These are phyloP conservation scores for Ceratocystis diversiconidia DNA, from an alignment of 2,329 filamentous ascomycete species.

Conservation along the genomic window DNA sequence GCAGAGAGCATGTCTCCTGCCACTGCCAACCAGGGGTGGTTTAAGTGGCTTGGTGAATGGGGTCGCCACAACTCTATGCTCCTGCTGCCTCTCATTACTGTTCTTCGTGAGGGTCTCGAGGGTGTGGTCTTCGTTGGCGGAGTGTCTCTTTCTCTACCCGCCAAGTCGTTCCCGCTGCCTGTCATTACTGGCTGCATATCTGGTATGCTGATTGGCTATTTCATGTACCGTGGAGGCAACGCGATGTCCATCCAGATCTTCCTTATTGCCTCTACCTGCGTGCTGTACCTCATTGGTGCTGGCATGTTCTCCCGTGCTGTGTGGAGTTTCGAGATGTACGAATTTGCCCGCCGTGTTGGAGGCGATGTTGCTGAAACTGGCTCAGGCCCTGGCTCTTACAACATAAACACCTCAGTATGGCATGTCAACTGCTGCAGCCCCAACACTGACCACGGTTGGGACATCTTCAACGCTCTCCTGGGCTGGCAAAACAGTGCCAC, in stretches of 20 bases:
- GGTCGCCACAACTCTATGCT: slow-evolving; percentile 65
- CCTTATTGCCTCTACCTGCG: slow-evolving; percentile 61
- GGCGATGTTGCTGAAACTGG: slow-evolving; percentile 36
- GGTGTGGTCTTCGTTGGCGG: slow-evolving; percentile 68
- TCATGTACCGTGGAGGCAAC: slow-evolving; percentile 44
- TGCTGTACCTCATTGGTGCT: slow-evolving; percentile 68
- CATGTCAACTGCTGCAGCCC: slow-evolving; percentile 64
- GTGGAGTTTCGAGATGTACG: slow-evolving; percentile 55
- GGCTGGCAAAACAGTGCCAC: slow-evolving; percentile 65
- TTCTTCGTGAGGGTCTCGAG: slow-evolving; percentile 62
- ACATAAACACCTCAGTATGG: slow-evolving; percentile 64
- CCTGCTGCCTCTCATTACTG: slow-evolving; percentile 62
- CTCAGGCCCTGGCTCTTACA: slow-evolving; percentile 57
- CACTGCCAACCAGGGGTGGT: slow-evolving; percentile 17
- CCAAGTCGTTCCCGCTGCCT: slow-evolving; percentile 54
- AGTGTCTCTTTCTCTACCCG: slow-evolving; percentile 54
- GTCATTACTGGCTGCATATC: slow-evolving; percentile 52
- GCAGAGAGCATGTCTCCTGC: slow-evolving; percentile 39
- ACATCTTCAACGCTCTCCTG: slow-evolving; percentile 57
- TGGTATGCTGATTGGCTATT: slow-evolving; percentile 47
- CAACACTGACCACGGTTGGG: slow-evolving; percentile 51
- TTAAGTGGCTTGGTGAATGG: slow-evolving; percentile 32
- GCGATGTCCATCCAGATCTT: slow-evolving; percentile 45
- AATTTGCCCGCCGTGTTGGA: slow-evolving; percentile 40
- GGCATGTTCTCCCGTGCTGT: slow-evolving; percentile 63